phyloP scores from a whole-genome alignment of 129 eudicot genomes.

The Gnaphalium uliginosum region DNA sequence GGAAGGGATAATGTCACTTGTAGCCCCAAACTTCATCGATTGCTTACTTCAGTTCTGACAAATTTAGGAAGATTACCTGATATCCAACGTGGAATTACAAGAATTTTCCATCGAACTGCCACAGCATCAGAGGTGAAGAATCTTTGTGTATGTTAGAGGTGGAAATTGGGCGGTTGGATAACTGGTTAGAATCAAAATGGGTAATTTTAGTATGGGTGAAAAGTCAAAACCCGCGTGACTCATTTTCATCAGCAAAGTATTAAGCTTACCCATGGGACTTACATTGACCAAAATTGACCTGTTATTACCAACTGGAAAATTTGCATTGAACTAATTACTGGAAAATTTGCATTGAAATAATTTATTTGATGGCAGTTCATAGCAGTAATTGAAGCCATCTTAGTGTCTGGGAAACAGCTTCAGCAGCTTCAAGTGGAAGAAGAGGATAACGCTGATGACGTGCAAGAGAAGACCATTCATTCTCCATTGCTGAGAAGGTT shows the following conservation, averaged over 20 bases:
- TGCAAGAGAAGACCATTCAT: constrained; percentile 33
- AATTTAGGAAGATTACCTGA: constrained; percentile 68
- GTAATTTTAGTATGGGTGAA: background rate
- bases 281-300: background rate
- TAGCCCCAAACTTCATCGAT: constrained; percentile 50
- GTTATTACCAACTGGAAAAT: background rate
- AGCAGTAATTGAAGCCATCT: constrained; percentile 69
- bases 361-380: constrained; percentile 54
- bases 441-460: constrained; percentile 22
- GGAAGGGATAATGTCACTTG: constrained; percentile 31
- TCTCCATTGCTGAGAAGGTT: constrained; percentile 69
- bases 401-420: constrained; percentile 77
- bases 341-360: background rate
- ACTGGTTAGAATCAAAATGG: constrained; percentile 1
- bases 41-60: constrained; percentile 65
- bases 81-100: constrained; percentile 93
- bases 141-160: background rate
- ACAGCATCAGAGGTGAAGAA: constrained; percentile 81
- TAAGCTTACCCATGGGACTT: too few relatives aligned
- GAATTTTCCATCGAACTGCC: constrained; percentile 92
- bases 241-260: background rate
- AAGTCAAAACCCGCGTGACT: background rate
- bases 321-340: background rate
- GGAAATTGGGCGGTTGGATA: background rate
- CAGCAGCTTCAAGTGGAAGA: constrained; percentile 58